A percentile compares a stretch with the other conserved stretches of the same genome.
Conservation (phyloP, 1,284 basidiomycete genomes). For the Sporisorium iseilematis-ciliati region DNA sequence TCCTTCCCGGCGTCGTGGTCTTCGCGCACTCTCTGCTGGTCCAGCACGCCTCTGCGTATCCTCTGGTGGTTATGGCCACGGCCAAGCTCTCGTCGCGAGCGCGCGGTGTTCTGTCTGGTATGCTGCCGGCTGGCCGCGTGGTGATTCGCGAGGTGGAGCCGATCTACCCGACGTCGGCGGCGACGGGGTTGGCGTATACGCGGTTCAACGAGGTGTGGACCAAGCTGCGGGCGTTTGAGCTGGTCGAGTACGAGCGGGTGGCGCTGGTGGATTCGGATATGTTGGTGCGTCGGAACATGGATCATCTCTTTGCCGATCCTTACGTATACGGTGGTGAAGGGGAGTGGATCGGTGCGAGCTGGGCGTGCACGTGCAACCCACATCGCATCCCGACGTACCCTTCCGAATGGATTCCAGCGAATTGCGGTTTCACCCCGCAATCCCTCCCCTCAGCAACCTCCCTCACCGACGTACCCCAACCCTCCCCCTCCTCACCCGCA, state of each 20-base stretch:
- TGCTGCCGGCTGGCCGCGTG: constrained; percentile 28
- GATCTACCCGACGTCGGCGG: constrained; percentile 30
- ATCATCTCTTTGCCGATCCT: constrained; percentile 80
- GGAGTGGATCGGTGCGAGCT: constrained; percentile 81
- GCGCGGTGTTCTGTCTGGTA: constrained; percentile 24
- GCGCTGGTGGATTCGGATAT: constrained; percentile 92
- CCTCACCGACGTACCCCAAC: constrained; percentile 70
- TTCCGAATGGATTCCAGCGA: constrained; percentile 86
- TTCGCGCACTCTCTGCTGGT: constrained; percentile 57
- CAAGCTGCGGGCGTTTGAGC: constrained; percentile 65
- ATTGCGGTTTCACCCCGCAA: constrained; percentile 82
- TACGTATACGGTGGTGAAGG: constrained; percentile 66
- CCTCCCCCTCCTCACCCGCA: constrained; percentile 74
- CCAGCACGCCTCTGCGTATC: constrained; percentile 43
- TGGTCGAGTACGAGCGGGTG: constrained; percentile 75
- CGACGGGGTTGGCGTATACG: constrained; percentile 35
- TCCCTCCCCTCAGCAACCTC: constrained; percentile 68
- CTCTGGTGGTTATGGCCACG: constrained; percentile 60
- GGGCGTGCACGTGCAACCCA: constrained; percentile 95
- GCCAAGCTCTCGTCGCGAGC: constrained; percentile 39
- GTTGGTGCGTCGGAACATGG: constrained; percentile 88
- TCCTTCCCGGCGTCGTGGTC: constrained; percentile 58
- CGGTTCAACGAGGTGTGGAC: constrained; percentile 67
- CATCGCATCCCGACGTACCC: constrained; percentile 86
- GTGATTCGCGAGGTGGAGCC: constrained; percentile 50